Conservation (phyloP, 345 rosid species). For the Psidium friedrichsthalianum region DNA sequence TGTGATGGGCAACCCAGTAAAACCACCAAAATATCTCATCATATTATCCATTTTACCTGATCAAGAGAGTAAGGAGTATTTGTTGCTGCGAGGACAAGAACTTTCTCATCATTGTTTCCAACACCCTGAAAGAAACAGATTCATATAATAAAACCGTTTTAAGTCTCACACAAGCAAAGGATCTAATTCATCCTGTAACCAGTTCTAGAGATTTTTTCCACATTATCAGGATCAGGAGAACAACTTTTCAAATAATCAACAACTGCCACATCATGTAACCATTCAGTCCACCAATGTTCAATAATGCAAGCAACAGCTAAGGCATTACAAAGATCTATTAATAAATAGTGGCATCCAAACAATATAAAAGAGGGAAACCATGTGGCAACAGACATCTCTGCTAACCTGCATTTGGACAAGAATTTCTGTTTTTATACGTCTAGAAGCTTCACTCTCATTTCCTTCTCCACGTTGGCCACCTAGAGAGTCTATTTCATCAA, state of each 20-base stretch:
- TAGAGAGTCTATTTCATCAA: conserved; percentile 91
- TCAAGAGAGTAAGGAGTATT: conserved; percentile 89
- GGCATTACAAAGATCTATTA: background rate
- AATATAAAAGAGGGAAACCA: background rate
- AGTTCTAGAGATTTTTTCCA: background rate
- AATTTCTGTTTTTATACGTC: conserved; percentile 94
- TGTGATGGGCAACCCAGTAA: background rate
- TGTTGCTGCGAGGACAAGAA: conserved; percentile 93
- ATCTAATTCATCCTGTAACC: background rate
- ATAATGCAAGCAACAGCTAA: background rate
- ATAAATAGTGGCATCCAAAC: background rate
- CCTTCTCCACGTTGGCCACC: conserved; percentile 94
- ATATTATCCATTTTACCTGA: conserved; percentile 35
- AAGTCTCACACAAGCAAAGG: background rate
- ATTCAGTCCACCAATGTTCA: background rate
- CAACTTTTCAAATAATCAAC: background rate
- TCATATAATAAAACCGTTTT: background rate
- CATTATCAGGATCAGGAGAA: background rate
- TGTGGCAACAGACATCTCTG: background rate
- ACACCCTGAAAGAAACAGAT: conserved; percentile 46
- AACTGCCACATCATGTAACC: background rate
- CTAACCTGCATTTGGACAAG: conserved; percentile 98
- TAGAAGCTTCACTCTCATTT: conserved; percentile 91
- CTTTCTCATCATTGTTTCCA: conserved; percentile 78
- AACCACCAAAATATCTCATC: background rate